phyloP scores from a whole-genome alignment of 2,329 filamentous ascomycete species.

The Thyridium curvatum region DNA sequence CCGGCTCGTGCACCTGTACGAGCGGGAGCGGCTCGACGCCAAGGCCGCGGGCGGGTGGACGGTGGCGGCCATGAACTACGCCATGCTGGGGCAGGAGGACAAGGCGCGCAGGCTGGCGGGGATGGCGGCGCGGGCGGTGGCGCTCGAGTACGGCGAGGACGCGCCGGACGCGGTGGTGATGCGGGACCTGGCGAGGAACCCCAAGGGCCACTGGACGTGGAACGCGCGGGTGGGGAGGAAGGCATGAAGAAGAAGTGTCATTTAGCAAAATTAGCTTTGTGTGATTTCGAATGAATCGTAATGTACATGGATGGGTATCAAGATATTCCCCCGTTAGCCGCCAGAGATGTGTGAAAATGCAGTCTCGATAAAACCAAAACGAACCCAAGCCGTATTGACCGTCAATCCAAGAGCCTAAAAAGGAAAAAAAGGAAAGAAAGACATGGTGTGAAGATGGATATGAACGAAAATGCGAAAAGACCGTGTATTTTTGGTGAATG shows the following conservation, averaged over 20 bases:
- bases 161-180: constrained; percentile 21
- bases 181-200: constrained; percentile 21
- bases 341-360: no score
- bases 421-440: no score
- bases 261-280: no score
- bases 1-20: constrained; percentile 22
- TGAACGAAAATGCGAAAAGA: no score
- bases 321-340: no score
- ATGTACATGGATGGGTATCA: no score
- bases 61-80: constrained; percentile 29
- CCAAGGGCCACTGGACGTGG: constrained; percentile 26
- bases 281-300: no score
- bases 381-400: no score
- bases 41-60: constrained; percentile 27
- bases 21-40: constrained; percentile 22
- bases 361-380: no score
- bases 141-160: constrained; percentile 21
- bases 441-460: not conserved
- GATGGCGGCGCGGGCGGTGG: constrained; percentile 21
- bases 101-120: constrained; percentile 22
- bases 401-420: no score
- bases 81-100: constrained; percentile 25
- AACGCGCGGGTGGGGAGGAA: constrained; percentile 1
- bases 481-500: no score
- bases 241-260: no score